Percentiles rank a stretch among this genome's conserved stretches.
Evolutionary conservation across 108 stramenopile species (phyloP).

Genomic region (Chaetoceros tenuissimus): DNA sequence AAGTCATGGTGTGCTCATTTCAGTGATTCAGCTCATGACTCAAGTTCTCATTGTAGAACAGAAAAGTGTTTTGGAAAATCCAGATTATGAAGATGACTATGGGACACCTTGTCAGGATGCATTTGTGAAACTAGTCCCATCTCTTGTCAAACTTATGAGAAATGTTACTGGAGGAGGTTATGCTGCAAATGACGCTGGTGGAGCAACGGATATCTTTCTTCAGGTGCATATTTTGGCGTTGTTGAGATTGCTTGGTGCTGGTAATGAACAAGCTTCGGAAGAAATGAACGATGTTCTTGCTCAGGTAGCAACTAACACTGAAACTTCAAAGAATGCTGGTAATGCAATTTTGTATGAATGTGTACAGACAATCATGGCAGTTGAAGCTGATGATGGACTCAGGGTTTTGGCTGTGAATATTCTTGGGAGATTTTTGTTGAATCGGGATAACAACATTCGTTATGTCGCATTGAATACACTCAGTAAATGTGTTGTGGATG

Average conservation of each 20-base stretch:
- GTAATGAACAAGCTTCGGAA: slow-evolving; percentile 77
- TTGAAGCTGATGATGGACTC: slow-evolving; percentile 92
- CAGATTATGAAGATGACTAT: slow-evolving; percentile 23
- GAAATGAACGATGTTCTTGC: slow-evolving; percentile 98
- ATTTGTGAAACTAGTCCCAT: slow-evolving; percentile 81
- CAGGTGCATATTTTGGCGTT: slow-evolving; percentile 91
- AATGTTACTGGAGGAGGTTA: slow-evolving; percentile 80
- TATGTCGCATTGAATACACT: slow-evolving; percentile 98
- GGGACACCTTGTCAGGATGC: slow-evolving; percentile 54
- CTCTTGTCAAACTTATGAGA: slow-evolving; percentile 85
- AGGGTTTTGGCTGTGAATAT: slow-evolving; percentile 97
- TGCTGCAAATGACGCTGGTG: slow-evolving; percentile 92
- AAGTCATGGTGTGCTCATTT: slow-evolving; percentile 94
- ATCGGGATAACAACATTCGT: slow-evolving; percentile 99
- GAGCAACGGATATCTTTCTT: slow-evolving; percentile 93
- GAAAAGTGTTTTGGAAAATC: slow-evolving; percentile 38
- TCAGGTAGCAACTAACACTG: slow-evolving; percentile 98
- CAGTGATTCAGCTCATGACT: slow-evolving; percentile 92
- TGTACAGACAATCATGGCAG: slow-evolving; percentile 95
- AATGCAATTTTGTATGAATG: slow-evolving; percentile 99
- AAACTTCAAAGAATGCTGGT: slow-evolving; percentile 95
- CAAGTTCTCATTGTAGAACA: slow-evolving; percentile 76
- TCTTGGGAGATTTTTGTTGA: slow-evolving; percentile 94
- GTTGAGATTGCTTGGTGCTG: slow-evolving; percentile 80
- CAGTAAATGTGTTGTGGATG: slow-evolving; percentile 57